Base-by-base conservation (phyloP, 2,329 filamentous ascomycete genomes). In the Phaeosphaeriaceae sp. region DNA sequence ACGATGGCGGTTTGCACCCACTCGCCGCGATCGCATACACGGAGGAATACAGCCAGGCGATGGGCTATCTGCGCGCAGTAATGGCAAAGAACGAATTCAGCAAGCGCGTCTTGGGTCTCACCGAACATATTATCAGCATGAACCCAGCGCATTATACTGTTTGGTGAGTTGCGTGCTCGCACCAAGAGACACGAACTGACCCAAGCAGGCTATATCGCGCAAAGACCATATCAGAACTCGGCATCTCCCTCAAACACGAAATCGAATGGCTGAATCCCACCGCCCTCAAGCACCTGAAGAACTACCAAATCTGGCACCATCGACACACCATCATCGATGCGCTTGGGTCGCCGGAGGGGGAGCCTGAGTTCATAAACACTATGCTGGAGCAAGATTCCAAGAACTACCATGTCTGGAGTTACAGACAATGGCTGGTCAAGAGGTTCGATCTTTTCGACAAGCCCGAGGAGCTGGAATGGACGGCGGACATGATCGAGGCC, bases 371-470 rank as follows among this genome's bases (percentile, higher is more conserved):
- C 76, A 85, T 97, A 58, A 85, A 84, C 58, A 79, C 84, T 48
- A 98, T 99, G 86, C 89, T 99, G 54, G 85, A 84, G 42, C 85
- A 91, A 68, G 95, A 99, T 76, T 87, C 90, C 50, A 99, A 99
- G 81, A 99, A 99, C 82, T 98, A 99, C 77, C 95, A 99, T 76
- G 95, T 98, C 48, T 99, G 95, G 95, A 92, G 89, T 54, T 99
- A 98, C 81, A 86, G 95, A 57, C 92, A 97, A 76, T 83, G 89
- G 88, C 75, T 90, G 80, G 83, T 97, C 78, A 84, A 86, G 65
- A 81, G 85, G 50, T 88, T 90, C 76, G 76, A 77, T 51, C 78
- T 88, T 47, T 76, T 73, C 44, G 82, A 84, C 50, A 66, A 72
- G 48, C 88, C 78, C 1, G 88, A 79, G 4, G 88, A 99, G 82